phyloP scores from a whole-genome alignment of 2,329 filamentous ascomycete species.

The Pseudocercospora macadamiae region DNA sequence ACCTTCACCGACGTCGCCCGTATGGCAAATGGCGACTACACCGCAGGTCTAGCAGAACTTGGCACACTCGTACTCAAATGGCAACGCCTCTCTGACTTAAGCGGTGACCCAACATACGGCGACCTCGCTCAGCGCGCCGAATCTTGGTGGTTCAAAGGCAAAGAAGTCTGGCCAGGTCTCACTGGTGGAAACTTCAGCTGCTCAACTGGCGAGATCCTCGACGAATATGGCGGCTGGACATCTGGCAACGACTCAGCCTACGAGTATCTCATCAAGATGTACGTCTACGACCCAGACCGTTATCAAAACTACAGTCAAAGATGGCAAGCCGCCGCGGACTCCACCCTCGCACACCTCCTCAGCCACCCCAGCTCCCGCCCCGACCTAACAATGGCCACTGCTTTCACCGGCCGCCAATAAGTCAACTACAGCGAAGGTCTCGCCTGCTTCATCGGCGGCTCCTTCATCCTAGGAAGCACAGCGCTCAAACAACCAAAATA shows the following conservation, averaged over 20 bases:
- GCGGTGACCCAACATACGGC: constrained; percentile 68
- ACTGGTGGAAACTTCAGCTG: constrained; percentile 70
- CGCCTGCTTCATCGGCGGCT: constrained; percentile 82
- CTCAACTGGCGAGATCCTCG: constrained; percentile 65
- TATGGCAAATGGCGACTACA: constrained; percentile 51
- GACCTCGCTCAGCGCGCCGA: constrained; percentile 68
- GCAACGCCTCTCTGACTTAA: constrained; percentile 77
- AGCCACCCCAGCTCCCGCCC: constrained; percentile 68
- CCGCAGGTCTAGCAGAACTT: constrained; percentile 74
- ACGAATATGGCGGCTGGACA: constrained; percentile 73
- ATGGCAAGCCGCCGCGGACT: constrained; percentile 76
- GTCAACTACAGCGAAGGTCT: constrained; percentile 53
- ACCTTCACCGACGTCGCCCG: constrained; percentile 25
- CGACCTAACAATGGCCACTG: constrained; percentile 72
- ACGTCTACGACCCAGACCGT: constrained; percentile 69
- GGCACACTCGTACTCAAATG: constrained; percentile 84
- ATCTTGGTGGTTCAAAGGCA: constrained; percentile 68
- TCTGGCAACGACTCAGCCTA: constrained; percentile 81
- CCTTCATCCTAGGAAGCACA: constrained; percentile 79
- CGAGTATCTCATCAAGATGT: constrained; percentile 93
- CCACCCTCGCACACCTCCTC: constrained; percentile 70
- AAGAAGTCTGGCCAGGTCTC: constrained; percentile 77
- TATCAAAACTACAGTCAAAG: constrained; percentile 63
- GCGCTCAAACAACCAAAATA: constrained; percentile 68
- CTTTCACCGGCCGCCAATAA: constrained; percentile 53